A percentile compares a stretch with the other conserved stretches of the same genome.
Conservation (phyloP, 176 grass and related monocot genomes). For the Puccinellia tenuiflora region DNA sequence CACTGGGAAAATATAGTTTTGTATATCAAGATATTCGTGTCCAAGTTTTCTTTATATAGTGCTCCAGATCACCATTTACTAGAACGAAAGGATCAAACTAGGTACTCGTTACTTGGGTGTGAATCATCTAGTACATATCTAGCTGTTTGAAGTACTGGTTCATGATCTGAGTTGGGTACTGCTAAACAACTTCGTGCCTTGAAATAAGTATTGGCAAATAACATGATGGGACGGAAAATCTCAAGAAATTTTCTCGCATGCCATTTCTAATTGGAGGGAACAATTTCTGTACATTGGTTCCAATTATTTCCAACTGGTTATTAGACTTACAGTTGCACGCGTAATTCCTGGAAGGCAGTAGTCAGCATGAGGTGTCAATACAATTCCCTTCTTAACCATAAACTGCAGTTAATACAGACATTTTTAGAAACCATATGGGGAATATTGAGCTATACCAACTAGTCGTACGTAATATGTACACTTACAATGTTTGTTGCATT, state of each 20-base stretch:
- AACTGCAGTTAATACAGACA: constrained; percentile 54
- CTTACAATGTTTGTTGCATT: constrained; percentile 98
- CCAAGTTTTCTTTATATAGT: background rate
- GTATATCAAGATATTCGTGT: background rate
- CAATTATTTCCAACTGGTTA: constrained; percentile 10
- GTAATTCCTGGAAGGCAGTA: constrained; percentile 99
- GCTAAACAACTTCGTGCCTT: background rate
- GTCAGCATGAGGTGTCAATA: constrained; percentile 96
- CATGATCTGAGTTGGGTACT: constrained; percentile 4
- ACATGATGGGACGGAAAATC: background rate
- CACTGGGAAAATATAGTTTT: background rate
- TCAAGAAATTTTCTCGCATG: background rate
- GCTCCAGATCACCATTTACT: background rate
- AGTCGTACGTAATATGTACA: background rate
- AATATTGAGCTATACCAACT: background rate
- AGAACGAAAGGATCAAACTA: background rate
- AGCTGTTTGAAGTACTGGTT: background rate
- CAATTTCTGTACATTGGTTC: background rate
- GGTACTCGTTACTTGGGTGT: background rate
- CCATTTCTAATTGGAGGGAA: background rate
- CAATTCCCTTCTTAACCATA: constrained; percentile 91
- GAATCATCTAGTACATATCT: background rate
- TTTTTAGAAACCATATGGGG: constrained; percentile 12
- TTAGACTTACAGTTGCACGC: constrained; percentile 73
- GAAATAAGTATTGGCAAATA: constrained; percentile 3